phyloP scores from a whole-genome alignment of 2,329 filamentous ascomycete genomes.

The Tympanopsis confertula region DNA sequence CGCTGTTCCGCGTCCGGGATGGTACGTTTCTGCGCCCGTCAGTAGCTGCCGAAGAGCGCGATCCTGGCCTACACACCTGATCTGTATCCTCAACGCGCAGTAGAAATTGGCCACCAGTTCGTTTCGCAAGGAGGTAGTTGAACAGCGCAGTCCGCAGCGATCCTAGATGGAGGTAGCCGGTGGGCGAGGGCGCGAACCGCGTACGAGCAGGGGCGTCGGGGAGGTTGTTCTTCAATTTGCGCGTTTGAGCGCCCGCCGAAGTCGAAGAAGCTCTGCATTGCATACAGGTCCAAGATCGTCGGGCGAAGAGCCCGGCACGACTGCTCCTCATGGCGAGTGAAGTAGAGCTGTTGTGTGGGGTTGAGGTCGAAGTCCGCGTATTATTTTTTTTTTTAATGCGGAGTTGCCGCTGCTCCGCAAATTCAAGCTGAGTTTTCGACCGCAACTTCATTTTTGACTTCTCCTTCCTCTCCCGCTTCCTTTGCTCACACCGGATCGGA shows the following conservation, averaged over 20 bases:
- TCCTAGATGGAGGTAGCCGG: slow-evolving; percentile 83
- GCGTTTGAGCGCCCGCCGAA: slow-evolving; percentile 6
- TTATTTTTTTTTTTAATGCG: too few relatives aligned
- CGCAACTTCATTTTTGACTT: too few relatives aligned
- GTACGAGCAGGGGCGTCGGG: slow-evolving; percentile 56
- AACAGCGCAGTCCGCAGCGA: slow-evolving; percentile 88
- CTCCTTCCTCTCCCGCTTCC: too few relatives aligned
- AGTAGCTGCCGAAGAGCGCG: background rate
- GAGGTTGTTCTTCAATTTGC: slow-evolving; percentile 16
- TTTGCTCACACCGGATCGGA: too few relatives aligned
- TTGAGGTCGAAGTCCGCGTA: too few relatives aligned
- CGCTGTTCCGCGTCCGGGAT: slow-evolving; percentile 68
- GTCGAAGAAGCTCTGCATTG: slow-evolving; percentile 6
- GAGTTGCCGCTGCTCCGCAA: too few relatives aligned
- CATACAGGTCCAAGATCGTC: background rate
- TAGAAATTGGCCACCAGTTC: slow-evolving; percentile 80
- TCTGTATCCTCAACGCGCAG: slow-evolving; percentile 92
- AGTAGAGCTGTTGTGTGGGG: too few relatives aligned
- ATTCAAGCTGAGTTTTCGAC: too few relatives aligned
- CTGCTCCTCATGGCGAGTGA: background rate
- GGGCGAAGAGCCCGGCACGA: background rate
- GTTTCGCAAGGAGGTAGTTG: slow-evolving; percentile 82
- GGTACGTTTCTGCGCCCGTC: slow-evolving; percentile 54
- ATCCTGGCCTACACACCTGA: slow-evolving; percentile 42
- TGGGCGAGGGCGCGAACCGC: slow-evolving; percentile 90